Evolutionary conservation across 2,329 filamentous ascomycete genomes (phyloP), one percentile per base, ranked within the genome.

Genomic region (Rhexocercosporidium sp.): DNA sequence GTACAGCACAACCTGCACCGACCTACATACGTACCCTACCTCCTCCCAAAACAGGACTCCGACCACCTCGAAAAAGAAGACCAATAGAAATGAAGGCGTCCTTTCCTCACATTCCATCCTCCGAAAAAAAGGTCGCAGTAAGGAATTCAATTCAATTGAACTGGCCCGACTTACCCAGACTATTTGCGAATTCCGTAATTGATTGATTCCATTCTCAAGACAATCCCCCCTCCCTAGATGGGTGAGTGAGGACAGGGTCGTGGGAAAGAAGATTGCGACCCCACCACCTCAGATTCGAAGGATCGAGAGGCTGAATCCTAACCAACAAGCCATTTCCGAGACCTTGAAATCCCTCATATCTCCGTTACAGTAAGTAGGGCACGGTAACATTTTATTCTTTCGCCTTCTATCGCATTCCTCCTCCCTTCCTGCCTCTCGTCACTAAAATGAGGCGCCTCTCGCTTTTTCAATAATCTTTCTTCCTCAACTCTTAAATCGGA

Each of bases 61-160:
- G 53, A 57, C 53, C 53, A 57, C 18, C 53, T 57, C 53, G 31
- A 57, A 57, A 57, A 57, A 37, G 53, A 57, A 39, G 53, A 25
- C 53, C 53, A 57, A 39, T 57, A 20, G 20, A 20, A 39, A 22
- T 2, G 12, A 37, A 9, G 34, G 4, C 9, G 34, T 27, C 49
- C 27, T 18, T 22, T 53, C 6, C 2, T n/a, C 27, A 8, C 31
- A 57, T 57, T 57, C 29, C 53, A n/a, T 25, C 47, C 22, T 49
- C 14, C 4, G 14, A 25, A 27, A 16, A 27, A 25, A 27, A 16
- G 29, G 29, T 22, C 20, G 8, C 34, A 37, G 34, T 3, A 22
- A 57, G 53, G 31, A 57, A 57, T 57, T 14, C 34, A 37, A 31
- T 31, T 5, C 31, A 39, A 57, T 37, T 57, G 53, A 37, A 12